Evolutionary conservation across 2,329 filamentous ascomycete genomes (phyloP), one percentile per base, ranked within the genome.

Genomic region (Botryotinia globosa): DNA sequence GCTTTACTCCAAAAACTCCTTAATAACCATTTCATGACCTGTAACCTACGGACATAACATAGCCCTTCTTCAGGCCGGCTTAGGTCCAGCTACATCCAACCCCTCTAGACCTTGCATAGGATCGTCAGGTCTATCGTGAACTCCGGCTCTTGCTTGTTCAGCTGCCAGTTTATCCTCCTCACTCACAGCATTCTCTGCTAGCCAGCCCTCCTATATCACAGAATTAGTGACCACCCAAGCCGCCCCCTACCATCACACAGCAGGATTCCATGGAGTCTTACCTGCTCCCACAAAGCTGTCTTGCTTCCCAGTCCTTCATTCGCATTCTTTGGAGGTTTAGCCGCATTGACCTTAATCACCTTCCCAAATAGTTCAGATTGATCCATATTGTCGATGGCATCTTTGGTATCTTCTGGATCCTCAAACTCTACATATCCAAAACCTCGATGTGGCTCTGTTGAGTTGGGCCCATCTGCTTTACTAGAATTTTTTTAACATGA

Each of bases 321-420:
- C 67, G 90, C 88, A 78, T 93, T 93, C 85, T 97, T 98, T 75
- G 96, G 94, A 45, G 93, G 90, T 82, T 97, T 99, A 61, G 97
- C 97, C 72, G 92, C 88, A 62, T 94, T 94, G 69, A 98, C 95
- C 82, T 94, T 97, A 81, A 99, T 91, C 22, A 96, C 91, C 74
- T 93, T 89, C 18, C 96, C 97, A 81, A 95, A 98, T 63, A 99
- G 88, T 83, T 98, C 95, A 74, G 94, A 92, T 81, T 97, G 94
- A 81, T 99, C 94, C 95, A 99, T 98, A 81, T 99, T 99, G 86
- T 98, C 94, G 81, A 99, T 97, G 68, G 96, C 96, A 83, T 98
- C 95, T 79, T 91, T 91, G 42, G 94, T 95, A 83, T 99, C 96
- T 73, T 91, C 89, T 20, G 90, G 87, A 73, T 94, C 88, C 79